phyloP scores from a whole-genome alignment of 2,329 filamentous ascomycete genomes.

The Nannizziopsis barbatae region DNA sequence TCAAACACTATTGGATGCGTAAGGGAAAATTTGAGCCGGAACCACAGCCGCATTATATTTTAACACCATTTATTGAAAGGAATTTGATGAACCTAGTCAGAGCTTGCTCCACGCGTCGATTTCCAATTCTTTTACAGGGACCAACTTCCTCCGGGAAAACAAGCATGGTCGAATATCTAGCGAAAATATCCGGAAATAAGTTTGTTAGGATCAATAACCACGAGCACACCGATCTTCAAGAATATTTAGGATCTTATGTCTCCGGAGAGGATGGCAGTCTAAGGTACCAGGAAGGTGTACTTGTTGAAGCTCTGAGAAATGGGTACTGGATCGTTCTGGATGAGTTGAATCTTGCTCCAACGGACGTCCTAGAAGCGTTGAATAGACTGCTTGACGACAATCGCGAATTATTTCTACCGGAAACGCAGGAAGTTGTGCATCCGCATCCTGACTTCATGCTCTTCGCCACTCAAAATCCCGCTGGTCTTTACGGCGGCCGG shows the following conservation, averaged over 20 bases:
- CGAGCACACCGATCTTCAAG: constrained; percentile 94
- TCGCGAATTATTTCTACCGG: constrained; percentile 84
- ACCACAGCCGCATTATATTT: constrained; percentile 81
- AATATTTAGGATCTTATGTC: constrained; percentile 90
- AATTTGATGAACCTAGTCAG: constrained; percentile 91
- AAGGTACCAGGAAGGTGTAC: constrained; percentile 80
- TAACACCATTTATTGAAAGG: constrained; percentile 86
- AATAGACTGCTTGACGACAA: constrained; percentile 96
- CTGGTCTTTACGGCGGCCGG: constrained; percentile 85
- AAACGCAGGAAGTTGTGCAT: constrained; percentile 86
- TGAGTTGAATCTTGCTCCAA: constrained; percentile 91
- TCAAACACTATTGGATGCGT: constrained; percentile 83
- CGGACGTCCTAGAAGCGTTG: constrained; percentile 89
- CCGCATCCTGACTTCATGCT: constrained; percentile 95
- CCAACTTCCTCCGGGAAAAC: constrained; percentile 97
- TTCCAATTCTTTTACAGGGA: constrained; percentile 89
- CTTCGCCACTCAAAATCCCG: constrained; percentile 94
- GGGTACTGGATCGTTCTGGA: constrained; percentile 98
- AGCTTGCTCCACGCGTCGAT: constrained; percentile 80
- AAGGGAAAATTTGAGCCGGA: constrained; percentile 57
- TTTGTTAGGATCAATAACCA: constrained; percentile 99
- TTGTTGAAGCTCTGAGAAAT: constrained; percentile 83
- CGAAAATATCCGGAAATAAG: constrained; percentile 91
- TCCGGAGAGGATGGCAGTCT: constrained; percentile 76
- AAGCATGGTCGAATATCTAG: constrained; percentile 97